Percentiles rank a stretch among this genome's conserved stretches.
phyloP scores from a whole-genome alignment of 2,329 filamentous ascomycete genomes.

The Colletotrichum horii region DNA sequence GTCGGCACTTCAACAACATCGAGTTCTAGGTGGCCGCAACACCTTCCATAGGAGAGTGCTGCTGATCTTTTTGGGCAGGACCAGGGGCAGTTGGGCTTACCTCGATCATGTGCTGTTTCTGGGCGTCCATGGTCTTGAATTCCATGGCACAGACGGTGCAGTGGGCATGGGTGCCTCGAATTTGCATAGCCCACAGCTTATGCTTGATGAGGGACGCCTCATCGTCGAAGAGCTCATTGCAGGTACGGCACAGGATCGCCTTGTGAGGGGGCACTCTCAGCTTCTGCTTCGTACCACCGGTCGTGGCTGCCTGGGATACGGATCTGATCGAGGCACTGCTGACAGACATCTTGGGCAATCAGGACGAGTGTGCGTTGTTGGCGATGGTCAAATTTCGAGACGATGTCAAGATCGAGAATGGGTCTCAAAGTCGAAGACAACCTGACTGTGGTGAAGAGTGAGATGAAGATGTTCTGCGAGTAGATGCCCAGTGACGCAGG shows the following conservation, averaged over 20 bases:
- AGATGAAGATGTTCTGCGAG: background rate
- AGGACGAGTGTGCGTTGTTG: background rate
- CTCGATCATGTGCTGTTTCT: conserved; percentile 33
- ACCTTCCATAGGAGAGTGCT: background rate
- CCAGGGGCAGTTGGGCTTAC: conserved; percentile 2
- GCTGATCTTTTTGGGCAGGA: background rate
- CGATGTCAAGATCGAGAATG: background rate
- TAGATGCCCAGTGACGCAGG: background rate
- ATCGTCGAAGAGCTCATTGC: background rate
- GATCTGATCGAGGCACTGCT: background rate
- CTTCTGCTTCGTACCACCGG: background rate
- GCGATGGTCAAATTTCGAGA: background rate
- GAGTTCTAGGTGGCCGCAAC: background rate
- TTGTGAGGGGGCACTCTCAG: background rate
- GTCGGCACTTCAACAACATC: background rate
- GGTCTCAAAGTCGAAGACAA: background rate
- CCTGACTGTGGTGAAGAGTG: background rate
- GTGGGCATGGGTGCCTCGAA: conserved; percentile 33
- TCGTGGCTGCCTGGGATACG: background rate
- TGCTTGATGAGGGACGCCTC: background rate
- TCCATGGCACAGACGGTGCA: conserved; percentile 43
- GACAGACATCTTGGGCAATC: background rate
- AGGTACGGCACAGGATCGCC: background rate
- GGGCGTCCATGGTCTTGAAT: conserved; percentile 40
- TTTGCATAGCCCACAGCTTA: conserved; percentile 35